Conservation (phyloP, 805 yeast genomes). For the Zygosaccharomyces siamensis region DNA sequence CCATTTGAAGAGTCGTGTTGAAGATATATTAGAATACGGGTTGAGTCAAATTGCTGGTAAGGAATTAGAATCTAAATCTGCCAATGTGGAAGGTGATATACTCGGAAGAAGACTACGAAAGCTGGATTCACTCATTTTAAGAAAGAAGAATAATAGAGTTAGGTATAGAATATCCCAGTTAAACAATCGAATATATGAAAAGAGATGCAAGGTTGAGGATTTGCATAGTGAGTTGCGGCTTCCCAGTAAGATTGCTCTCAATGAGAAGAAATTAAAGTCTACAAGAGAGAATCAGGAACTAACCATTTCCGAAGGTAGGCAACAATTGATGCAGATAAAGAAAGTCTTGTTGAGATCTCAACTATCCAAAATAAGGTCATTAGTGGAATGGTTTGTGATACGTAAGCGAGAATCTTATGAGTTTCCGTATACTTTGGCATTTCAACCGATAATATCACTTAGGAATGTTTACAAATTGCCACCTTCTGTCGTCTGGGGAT, state of each 20-base stretch:
- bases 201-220: slow-evolving; percentile 1
- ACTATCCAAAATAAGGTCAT: slow-evolving; percentile 10
- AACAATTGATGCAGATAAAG: slow-evolving; percentile 15
- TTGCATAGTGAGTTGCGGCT: slow-evolving; percentile 1
- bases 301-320: slow-evolving; percentile 5
- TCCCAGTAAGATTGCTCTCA: not conserved
- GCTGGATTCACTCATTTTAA: slow-evolving; percentile 16
- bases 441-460: slow-evolving; percentile 27
- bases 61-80: not conserved
- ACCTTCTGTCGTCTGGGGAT: slow-evolving; percentile 16
- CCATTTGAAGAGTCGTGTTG: slow-evolving; percentile 17
- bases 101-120: slow-evolving; percentile 14
- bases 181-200: slow-evolving; percentile 9
- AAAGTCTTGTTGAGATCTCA: slow-evolving; percentile 12
- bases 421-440: slow-evolving; percentile 24
- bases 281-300: not conserved
- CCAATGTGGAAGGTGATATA: slow-evolving; percentile 12
- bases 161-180: slow-evolving; percentile 14
- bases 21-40: slow-evolving; percentile 19
- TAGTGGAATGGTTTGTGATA: slow-evolving; percentile 23
- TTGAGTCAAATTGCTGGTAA: slow-evolving; percentile 8
- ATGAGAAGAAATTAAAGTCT: not conserved
- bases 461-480: slow-evolving; percentile 23
- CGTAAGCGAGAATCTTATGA: slow-evolving; percentile 21
- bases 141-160: slow-evolving; percentile 19